Conservation (phyloP, 1,284 basidiomycete genomes). For the Puccinia novopanici region DNA sequence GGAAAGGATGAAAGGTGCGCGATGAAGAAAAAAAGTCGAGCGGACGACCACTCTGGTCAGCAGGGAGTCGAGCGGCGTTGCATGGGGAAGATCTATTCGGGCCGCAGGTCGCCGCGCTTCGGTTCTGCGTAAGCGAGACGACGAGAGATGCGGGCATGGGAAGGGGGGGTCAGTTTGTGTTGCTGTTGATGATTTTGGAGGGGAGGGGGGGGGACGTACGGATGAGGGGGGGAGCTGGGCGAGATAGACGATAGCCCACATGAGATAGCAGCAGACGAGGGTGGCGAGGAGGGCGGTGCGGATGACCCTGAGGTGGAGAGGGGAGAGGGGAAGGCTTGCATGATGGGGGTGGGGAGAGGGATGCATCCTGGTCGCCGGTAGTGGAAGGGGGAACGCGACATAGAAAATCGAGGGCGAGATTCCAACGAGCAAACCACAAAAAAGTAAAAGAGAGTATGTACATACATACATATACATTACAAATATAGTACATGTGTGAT, state of each 20-base stretch:
- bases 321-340: not conserved
- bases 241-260: conserved; percentile 92
- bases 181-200: too few relatives aligned
- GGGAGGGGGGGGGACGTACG: conserved; percentile 63
- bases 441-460: too few relatives aligned
- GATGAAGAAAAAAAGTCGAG: too few relatives aligned
- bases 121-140: conserved; percentile 11
- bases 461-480: too few relatives aligned
- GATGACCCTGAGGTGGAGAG: conserved; percentile 67
- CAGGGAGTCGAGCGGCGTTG: too few relatives aligned
- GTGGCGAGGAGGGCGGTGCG: conserved; percentile 76
- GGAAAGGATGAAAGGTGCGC: too few relatives aligned
- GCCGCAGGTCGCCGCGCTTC: conserved; percentile 35
- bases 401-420: too few relatives aligned
- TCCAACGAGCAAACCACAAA: too few relatives aligned
- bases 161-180: not conserved
- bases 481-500: too few relatives aligned
- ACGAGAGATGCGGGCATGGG: not conserved
- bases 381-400: too few relatives aligned
- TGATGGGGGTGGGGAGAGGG: not conserved
- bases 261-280: conserved; percentile 78
- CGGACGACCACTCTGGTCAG: too few relatives aligned
- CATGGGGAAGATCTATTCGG: not conserved
- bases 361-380: conserved; percentile 70
- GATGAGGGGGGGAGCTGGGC: conserved; percentile 83